Percentiles rank a stretch among this genome's conserved stretches.
Evolutionary conservation across 768 basidiomycete species (phyloP).

Genomic region (Trametes maxima): DNA sequence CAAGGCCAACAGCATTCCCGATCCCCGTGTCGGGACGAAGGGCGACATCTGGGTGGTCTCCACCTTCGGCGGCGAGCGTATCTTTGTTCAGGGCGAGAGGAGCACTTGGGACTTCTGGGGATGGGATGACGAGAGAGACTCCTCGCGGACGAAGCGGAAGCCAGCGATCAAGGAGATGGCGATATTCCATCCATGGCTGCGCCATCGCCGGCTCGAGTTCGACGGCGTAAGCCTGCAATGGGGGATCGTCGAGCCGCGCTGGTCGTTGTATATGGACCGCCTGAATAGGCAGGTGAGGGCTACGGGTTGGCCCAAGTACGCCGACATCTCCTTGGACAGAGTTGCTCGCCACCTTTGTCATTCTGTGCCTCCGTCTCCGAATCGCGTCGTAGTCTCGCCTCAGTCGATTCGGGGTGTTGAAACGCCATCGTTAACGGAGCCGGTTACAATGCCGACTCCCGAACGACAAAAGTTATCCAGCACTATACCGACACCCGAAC

Average conservation of each 20-base stretch:
- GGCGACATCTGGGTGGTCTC: constrained; percentile 1
- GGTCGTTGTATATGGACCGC: not conserved
- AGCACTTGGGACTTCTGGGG: not conserved
- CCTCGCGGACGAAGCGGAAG: not conserved
- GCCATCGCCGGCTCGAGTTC: constrained; percentile 1
- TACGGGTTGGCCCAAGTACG: not conserved
- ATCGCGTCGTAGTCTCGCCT: not conserved
- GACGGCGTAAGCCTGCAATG: not conserved
- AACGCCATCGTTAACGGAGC: no score
- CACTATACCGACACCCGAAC: no score
- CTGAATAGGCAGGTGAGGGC: not conserved
- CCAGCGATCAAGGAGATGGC: not conserved
- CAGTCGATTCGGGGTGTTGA: no score
- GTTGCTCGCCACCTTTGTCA: not conserved
- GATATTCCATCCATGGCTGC: constrained; percentile 7
- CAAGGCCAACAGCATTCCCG: not conserved
- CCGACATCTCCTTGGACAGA: not conserved
- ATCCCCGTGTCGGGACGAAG: not conserved
- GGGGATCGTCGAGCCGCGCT: not conserved
- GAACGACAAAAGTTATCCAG: no score
- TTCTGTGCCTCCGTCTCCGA: not conserved
- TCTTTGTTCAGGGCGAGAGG: not conserved
- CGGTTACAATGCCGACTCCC: no score
- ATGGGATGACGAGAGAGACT: not conserved
- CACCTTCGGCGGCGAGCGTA: not conserved